phyloP scores from a whole-genome alignment of 768 basidiomycete genomes.

The Pluteus cervinus region DNA sequence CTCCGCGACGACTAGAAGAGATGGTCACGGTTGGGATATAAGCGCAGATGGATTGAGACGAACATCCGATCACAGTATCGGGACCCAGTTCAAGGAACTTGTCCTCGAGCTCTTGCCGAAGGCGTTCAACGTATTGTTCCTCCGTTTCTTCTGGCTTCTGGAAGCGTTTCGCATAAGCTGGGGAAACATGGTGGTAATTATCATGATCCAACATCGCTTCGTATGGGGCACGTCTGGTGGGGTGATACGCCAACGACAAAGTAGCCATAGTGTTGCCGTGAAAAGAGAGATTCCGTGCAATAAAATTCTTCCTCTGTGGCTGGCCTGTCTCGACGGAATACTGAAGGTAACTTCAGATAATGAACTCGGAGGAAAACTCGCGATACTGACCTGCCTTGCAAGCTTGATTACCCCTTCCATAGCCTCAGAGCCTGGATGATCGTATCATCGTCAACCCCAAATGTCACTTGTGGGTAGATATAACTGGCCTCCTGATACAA shows the following conservation, averaged over 20 bases:
- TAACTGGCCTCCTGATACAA: constrained; percentile 65
- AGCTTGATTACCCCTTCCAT: constrained; percentile 87
- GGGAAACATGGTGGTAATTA: constrained; percentile 81
- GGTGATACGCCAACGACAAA: constrained; percentile 62
- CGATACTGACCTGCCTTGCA: constrained; percentile 55
- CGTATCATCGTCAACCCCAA: too few species aligned
- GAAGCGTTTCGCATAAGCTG: constrained; percentile 83
- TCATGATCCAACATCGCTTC: constrained; percentile 54
- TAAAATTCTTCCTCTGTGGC: constrained; percentile 67
- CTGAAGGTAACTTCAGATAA: constrained; percentile 23
- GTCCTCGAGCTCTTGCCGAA: constrained; percentile 76
- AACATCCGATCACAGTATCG: constrained; percentile 78
- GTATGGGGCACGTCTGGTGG: constrained; percentile 63
- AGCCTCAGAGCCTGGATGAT: constrained; percentile 68
- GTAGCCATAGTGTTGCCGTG: constrained; percentile 81
- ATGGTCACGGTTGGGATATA: not conserved
- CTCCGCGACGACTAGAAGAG: constrained; percentile 64
- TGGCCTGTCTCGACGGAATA: constrained; percentile 71
- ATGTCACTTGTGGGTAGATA: too few species aligned
- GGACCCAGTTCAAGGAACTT: constrained; percentile 82
- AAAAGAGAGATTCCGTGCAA: constrained; percentile 72
- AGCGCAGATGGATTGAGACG: constrained; percentile 7
- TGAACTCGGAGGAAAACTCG: not conserved
- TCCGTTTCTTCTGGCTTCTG: constrained; percentile 63
- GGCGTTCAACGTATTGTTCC: constrained; percentile 72